Conservation (phyloP, 441 rosid species). For the Corymbia calophylla region DNA sequence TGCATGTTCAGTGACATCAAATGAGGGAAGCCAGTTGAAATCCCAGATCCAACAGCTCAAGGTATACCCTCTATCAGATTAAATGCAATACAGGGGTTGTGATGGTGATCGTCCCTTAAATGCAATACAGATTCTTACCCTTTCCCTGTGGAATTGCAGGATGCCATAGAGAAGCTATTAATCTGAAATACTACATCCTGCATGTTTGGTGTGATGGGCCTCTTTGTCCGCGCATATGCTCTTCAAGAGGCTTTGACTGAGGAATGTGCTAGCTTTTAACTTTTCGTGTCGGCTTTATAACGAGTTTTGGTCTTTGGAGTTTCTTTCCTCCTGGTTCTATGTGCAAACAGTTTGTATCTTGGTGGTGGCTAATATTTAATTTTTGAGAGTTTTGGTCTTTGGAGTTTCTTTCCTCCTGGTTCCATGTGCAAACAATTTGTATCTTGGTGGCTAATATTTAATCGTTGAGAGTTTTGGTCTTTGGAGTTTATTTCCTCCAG, state of each 20-base stretch:
- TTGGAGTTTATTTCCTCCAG: background rate
- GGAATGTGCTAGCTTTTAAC: background rate
- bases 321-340: background rate
- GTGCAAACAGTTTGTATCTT: background rate
- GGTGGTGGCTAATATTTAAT: background rate
- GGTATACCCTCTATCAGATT: background rate
- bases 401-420: background rate
- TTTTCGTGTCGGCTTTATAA: background rate
- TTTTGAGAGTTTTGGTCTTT: background rate
- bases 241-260: background rate
- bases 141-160: background rate
- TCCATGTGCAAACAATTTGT: background rate
- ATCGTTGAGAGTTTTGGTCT: background rate
- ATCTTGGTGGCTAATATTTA: background rate
- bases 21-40: slow-evolving; percentile 7
- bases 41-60: slow-evolving; percentile 3
- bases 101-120: background rate
- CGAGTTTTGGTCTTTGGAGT: background rate
- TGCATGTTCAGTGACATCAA: slow-evolving; percentile 2
- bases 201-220: background rate
- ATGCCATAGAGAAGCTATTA: slow-evolving; percentile 1
- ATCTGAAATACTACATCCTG: background rate
- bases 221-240: background rate
- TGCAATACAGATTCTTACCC: background rate
- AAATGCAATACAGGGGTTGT: background rate